Conservation (phyloP, 768 basidiomycete genomes). For the Amanita rimosa region DNA sequence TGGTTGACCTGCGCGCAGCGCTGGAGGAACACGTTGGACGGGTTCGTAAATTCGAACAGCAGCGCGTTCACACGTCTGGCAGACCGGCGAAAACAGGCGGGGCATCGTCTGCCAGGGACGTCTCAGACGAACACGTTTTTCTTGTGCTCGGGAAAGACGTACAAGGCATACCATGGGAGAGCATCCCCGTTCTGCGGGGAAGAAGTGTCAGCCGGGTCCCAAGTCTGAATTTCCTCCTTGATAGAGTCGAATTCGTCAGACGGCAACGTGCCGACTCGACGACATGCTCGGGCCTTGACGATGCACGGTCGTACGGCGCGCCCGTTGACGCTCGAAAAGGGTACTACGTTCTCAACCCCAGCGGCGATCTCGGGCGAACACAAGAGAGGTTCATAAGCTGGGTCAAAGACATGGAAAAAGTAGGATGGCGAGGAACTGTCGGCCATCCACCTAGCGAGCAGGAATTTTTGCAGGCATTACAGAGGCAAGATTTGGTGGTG, state of each 20-base stretch:
- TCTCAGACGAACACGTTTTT: conserved; percentile 74
- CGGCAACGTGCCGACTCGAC: conserved; percentile 20
- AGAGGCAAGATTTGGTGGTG: conserved; percentile 79
- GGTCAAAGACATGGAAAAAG: conserved; percentile 56
- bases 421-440: conserved; percentile 78
- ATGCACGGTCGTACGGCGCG: conserved; percentile 29
- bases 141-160: conserved; percentile 84
- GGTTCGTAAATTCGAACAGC: conserved; percentile 13
- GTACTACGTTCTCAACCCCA: conserved; percentile 86
- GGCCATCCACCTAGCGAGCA: conserved; percentile 75
- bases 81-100: conserved; percentile 5
- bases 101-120: conserved; percentile 7
- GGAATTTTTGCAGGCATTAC: conserved; percentile 66
- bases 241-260: conserved; percentile 59
- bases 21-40: conserved; percentile 61
- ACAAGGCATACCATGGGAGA: conserved; percentile 93
- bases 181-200: conserved; percentile 74
- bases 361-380: conserved; percentile 79
- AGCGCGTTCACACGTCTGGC: conserved; percentile 9
- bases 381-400: conserved; percentile 76
- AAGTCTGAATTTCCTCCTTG: conserved; percentile 76
- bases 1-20: conserved; percentile 66
- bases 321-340: conserved; percentile 56
- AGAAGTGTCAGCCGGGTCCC: conserved; percentile 90
- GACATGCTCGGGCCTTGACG: conserved; percentile 5